Base-by-base conservation (phyloP, 73 alveolate species). In the Tetrahymena elliotti region DNA sequence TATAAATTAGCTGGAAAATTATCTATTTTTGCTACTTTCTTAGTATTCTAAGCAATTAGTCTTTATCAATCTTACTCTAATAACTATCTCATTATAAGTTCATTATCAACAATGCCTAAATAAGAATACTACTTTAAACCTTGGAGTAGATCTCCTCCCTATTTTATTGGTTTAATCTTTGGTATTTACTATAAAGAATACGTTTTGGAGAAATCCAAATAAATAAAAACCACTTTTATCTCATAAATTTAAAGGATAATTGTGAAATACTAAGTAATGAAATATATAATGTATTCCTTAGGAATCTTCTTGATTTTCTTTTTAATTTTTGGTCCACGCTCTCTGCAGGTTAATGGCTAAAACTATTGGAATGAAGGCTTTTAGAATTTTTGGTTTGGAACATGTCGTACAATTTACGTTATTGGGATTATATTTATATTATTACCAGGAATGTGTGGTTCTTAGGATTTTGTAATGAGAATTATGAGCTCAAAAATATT, bases 61-160 rank as follows among this genome's bases (percentile, higher is more conserved):
- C 33, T 53, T 53, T 4, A 53, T 27, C 31, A 53, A 53, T 53
- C 84, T n/a, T 53, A 3, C 31, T 53, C 84, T 53, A 53, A 53
- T 53, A 53, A 53, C 36, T 53, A 53, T 53, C 84, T 53, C 7
- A 53, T 53, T 13, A 35, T 35, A 12, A 84, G 41, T 84, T 84
- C 93, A 1, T 83, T 94, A 33, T 24, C 10, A 38, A 38, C 93
- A 13, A 84, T 38, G 53, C 53, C 53, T 24, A 84, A 36, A 38
- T 18, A 35, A 27, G 52, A 35, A 5, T 93, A 93, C 36, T 93
- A 93, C 36, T 38, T 93, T 53, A 93, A 93, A 31, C 84, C 93
- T 35, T 93, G 84, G 52, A 52, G 93, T 35, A 93, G 96, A 54
- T 33, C 93, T 0, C 96, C 96, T 93, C 96, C 96, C 33, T 93